These are phyloP conservation scores for Brassica rapa DNA, from an alignment of 345 rosid species.

Conservation along the genomic window DNA sequence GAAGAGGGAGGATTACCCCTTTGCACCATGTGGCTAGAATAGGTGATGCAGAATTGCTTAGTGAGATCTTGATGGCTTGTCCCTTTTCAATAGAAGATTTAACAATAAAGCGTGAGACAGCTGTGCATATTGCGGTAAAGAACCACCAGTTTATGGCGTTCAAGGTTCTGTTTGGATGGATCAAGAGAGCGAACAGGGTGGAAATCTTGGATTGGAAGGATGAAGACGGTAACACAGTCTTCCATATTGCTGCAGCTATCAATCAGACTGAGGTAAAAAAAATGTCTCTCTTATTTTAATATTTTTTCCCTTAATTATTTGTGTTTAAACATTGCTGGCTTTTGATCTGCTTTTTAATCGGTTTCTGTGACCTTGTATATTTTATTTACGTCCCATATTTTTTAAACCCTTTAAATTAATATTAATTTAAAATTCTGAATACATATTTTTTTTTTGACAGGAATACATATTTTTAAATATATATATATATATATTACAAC, in stretches of 20 bases:
- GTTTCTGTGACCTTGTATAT: too few species aligned
- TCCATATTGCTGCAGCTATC: background rate
- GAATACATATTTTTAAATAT: too few species aligned
- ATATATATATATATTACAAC: too few species aligned
- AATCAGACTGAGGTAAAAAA: background rate
- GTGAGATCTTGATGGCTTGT: background rate
- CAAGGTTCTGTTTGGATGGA: background rate
- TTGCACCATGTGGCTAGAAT: background rate
- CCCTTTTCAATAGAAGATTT: constrained; percentile 36
- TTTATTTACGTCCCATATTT: too few species aligned
- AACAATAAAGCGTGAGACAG: constrained; percentile 33
- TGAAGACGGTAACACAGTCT: background rate
- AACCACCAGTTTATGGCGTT: background rate
- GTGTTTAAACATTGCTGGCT: too few species aligned
- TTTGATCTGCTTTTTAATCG: too few species aligned
- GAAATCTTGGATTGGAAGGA: background rate
- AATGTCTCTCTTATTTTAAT: background rate
- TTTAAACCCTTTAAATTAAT: too few species aligned
- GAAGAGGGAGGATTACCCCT: background rate
- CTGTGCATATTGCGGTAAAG: constrained; percentile 18
- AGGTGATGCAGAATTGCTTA: background rate
- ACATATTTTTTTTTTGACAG: too few species aligned
- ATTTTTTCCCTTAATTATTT: too few species aligned
- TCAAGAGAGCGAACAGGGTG: background rate
- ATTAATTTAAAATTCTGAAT: too few species aligned